Evolutionary conservation across 371 early-diverging fungal genomes (phyloP), one percentile per base, ranked within the genome.

Genomic region (Nematocida ironsii): DNA sequence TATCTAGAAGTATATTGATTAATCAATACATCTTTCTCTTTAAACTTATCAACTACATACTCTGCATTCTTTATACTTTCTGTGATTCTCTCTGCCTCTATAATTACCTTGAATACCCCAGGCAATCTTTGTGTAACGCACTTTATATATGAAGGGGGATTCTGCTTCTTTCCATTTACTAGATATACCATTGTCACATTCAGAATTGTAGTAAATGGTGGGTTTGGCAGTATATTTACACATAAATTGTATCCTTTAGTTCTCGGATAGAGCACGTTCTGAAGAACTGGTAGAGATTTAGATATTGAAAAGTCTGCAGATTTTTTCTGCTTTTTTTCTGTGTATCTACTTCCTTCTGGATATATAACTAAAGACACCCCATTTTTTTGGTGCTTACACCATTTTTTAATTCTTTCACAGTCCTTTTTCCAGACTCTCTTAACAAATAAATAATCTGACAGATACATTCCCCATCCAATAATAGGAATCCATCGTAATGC

Each of bases 211-310:
- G 70, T 64, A 54, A 84, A 72, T 6, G 60, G 50, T 18, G 76
- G 62, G 18, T 33, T 16, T 42, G 82, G 69, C 33, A 73, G 45
- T n/a, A n/a, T 18, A 18, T 54, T 52, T 44, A 54, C 20, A 42
- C 67, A 82, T 45, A 85, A n/a, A 39, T 82, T 67, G 84, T 93
- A 92, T 5, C 94, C 94, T 74, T 91, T 92, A 23, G 90, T 91
- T 57, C 94, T 86, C 27, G 94, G 94, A 83, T 90, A 86, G 62
- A 93, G 83, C 0, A 93, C 90, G 84, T 93, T 87, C 27, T 89
- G 86, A 82, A 92, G 85, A 4, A 90, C 78, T 9, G 89, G 89
- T 55, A 91, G 86, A 7, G 89, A 89, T 18, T 89, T 88, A 58
- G 88, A 84, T 55, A 84, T 81, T 20, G 90, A 88, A 85, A 90